Percentiles rank a stretch among this genome's conserved stretches.
Conservation (phyloP, 2,329 filamentous ascomycete genomes). For the Cladobotryum mycophilum region DNA sequence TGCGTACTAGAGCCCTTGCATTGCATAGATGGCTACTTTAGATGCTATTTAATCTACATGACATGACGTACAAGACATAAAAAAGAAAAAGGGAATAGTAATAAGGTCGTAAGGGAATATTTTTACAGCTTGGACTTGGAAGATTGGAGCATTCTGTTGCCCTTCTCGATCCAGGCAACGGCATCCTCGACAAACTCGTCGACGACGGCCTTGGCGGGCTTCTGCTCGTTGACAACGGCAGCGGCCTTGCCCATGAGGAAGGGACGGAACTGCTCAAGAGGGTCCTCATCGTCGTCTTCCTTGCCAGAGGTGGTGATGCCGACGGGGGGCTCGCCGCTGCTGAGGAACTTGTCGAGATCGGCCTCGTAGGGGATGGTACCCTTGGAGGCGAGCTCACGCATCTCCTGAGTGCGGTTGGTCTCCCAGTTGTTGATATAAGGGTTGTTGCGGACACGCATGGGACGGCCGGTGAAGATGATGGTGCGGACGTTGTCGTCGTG, state of each 20-base stretch:
- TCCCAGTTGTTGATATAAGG: constrained; percentile 95
- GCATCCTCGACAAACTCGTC: constrained; percentile 90
- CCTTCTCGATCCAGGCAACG: constrained; percentile 60
- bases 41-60: constrained; percentile 19
- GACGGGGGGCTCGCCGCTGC: constrained; percentile 50
- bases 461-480: constrained; percentile 96
- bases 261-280: constrained; percentile 84
- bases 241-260: constrained; percentile 97
- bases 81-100: not conserved
- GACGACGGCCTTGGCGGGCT: constrained; percentile 83
- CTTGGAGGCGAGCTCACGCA: constrained; percentile 84
- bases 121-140: constrained; percentile 56
- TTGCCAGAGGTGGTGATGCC: constrained; percentile 60
- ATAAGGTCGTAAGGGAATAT: constrained; percentile 12
- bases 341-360: constrained; percentile 76
- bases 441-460: constrained; percentile 89
- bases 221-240: constrained; percentile 88
- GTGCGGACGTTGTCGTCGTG: constrained; percentile 97
- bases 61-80: not conserved
- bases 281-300: constrained; percentile 70
- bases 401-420: constrained; percentile 80
- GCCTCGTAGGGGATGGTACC: constrained; percentile 90
- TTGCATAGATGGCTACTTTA: constrained; percentile 1
- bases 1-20: too few species aligned
- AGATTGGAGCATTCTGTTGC: constrained; percentile 54